Evolutionary conservation across 176 grass and related monocot genomes (phyloP).

Genomic region (Phoenix roebelenii): DNA sequence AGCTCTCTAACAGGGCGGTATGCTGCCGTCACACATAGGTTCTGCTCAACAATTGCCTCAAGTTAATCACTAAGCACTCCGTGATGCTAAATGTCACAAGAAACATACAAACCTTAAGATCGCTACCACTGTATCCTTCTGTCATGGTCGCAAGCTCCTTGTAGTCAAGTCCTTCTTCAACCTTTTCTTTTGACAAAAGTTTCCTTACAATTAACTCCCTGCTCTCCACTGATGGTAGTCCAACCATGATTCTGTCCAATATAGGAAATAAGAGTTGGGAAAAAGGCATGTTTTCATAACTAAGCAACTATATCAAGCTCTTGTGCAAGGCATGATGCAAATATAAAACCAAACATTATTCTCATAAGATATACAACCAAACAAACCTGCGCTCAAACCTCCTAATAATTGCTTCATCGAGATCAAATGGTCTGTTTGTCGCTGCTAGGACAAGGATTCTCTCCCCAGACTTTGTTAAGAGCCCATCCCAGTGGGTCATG

Average conservation of each 20-base stretch:
- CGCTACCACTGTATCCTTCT: slow-evolving; percentile 87
- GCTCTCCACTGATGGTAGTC: slow-evolving; percentile 72
- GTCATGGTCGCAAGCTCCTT: slow-evolving; percentile 88
- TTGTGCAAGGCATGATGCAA: too few relatives aligned
- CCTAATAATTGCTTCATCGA: slow-evolving; percentile 96
- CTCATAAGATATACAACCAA: not conserved
- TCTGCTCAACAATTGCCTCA: slow-evolving; percentile 30
- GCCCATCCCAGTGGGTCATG: slow-evolving; percentile 95
- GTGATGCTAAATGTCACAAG: not conserved
- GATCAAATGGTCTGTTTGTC: slow-evolving; percentile 96
- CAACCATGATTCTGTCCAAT: slow-evolving; percentile 81
- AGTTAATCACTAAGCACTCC: not conserved
- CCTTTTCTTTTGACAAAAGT: slow-evolving; percentile 80
- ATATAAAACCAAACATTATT: slow-evolving; percentile 3
- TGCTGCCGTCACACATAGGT: slow-evolving; percentile 81
- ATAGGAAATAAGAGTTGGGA: slow-evolving; percentile 8
- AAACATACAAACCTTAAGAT: slow-evolving; percentile 70
- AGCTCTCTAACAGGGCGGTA: slow-evolving; percentile 91
- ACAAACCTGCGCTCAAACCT: slow-evolving; percentile 92
- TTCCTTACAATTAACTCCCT: slow-evolving; percentile 76
- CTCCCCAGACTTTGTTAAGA: slow-evolving; percentile 65
- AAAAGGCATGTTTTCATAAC: too few relatives aligned
- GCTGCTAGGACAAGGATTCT: slow-evolving; percentile 95
- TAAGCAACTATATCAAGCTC: too few relatives aligned
- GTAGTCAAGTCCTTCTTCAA: slow-evolving; percentile 42